These are phyloP conservation scores for Lepidium sativum DNA, from an alignment of 345 rosid species.

Conservation along the genomic window DNA sequence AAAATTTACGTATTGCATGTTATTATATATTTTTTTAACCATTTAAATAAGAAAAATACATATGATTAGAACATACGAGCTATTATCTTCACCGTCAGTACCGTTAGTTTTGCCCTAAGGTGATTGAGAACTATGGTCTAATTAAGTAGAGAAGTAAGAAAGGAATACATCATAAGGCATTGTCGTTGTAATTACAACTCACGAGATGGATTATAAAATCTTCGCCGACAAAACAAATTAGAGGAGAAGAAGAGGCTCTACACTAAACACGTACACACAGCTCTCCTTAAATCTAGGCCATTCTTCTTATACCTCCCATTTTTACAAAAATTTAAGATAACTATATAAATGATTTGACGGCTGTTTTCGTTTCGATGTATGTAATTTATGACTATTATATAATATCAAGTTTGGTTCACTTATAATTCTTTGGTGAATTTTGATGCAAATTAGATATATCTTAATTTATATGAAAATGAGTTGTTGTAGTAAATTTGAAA, in stretches of 20 bases:
- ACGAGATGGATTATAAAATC: slow-evolving; percentile 7
- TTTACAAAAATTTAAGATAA: not conserved
- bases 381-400: no score
- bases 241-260: slow-evolving; percentile 6
- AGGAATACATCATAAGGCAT: not conserved
- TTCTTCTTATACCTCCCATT: slow-evolving; percentile 7
- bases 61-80: no score
- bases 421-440: not conserved
- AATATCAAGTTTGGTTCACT: not conserved
- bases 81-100: not conserved
- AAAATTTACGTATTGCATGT: no score
- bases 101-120: not conserved
- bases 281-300: not conserved
- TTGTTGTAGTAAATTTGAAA: not conserved
- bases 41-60: no score
- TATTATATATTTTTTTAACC: no score
- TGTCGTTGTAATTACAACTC: slow-evolving; percentile 16
- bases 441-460: not conserved
- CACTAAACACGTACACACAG: slow-evolving; percentile 7
- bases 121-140: not conserved
- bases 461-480: not conserved
- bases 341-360: not conserved
- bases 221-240: slow-evolving; percentile 14
- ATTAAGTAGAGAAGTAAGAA: not conserved
- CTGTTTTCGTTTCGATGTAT: not conserved